Evolutionary conservation across 2,329 filamentous ascomycete species (phyloP), one percentile per base, ranked within the genome.

Genomic region (Aureobasidium mangrovei): DNA sequence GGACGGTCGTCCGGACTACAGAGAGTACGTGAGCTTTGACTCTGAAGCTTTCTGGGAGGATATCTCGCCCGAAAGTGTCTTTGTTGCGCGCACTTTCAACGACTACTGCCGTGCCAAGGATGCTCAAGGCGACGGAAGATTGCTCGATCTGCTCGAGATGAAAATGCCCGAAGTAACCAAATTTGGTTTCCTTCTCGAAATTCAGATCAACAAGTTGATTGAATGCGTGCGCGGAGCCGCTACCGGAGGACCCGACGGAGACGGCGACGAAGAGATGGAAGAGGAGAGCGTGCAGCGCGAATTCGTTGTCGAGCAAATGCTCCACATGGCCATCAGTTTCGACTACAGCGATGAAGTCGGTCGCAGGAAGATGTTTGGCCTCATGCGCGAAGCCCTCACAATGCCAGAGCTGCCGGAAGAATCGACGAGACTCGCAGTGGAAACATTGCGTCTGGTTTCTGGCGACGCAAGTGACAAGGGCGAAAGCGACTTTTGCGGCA

Each of bases 261-360:
- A 77, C 9, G 78, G 77, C 12, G 80, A 84, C 3, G 78, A 73
- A 2, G 86, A 88, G 4, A 78, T 76, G 3, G 86, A 91, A 57
- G 88, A 94, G 63, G 87, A 94, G 60, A 86, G 86, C 0, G 84
- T 90, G 5, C 90, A 96, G 67, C 85, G 91, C 62, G 91, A 97
- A 69, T 98, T 98, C 63, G 87, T 96, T 58, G 87, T 96, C 38
- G 91, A 97, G 67, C 94, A 98, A 66, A 77, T 98, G 55, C 82
- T 98, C 35, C 86, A 96, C 63, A 95, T 98, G 65, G 87, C 89
- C 4, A 78, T 91, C 57, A 94, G 88, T 1, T 80, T 97, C 48
- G 93, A 98, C 70, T 98, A 97, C 70, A 91, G 88, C n/a, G 93
- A 98, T 65, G 93, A 97, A 69, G 88, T 95, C 59, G 93, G 93